phyloP scores from a whole-genome alignment of 495 filamentous ascomycete genomes.

The Penicillium ochrochloron region DNA sequence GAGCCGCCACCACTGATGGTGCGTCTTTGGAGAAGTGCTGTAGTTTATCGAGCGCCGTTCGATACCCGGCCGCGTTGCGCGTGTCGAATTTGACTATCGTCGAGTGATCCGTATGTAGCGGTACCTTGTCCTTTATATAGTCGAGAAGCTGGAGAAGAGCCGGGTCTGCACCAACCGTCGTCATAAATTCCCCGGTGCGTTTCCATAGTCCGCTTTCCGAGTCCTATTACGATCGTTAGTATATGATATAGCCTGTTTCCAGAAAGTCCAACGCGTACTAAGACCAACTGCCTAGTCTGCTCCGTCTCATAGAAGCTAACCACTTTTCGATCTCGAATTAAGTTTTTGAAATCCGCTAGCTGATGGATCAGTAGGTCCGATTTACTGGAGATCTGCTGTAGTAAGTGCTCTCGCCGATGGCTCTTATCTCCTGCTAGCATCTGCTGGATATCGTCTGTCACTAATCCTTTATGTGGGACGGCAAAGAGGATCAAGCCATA shows the following conservation, averaged over 20 bases:
- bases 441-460: constrained; percentile 30
- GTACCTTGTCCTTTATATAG: constrained; percentile 23
- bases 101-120: constrained; percentile 22
- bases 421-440: neutral
- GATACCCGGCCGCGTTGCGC: constrained; percentile 20
- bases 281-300: constrained; percentile 31
- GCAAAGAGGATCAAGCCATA: constrained; percentile 42
- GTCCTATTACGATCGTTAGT: constrained; percentile 23
- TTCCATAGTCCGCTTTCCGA: constrained; percentile 27
- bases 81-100: constrained; percentile 23
- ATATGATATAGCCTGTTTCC: constrained; percentile 14
- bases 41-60: constrained; percentile 21
- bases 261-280: constrained; percentile 3
- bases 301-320: constrained; percentile 39
- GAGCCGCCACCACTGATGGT: constrained; percentile 17
- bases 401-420: constrained; percentile 26
- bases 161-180: constrained; percentile 18
- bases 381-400: constrained; percentile 24
- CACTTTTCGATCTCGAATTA: constrained; percentile 35
- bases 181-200: constrained; percentile 25
- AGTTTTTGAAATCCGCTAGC: constrained; percentile 31
- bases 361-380: constrained; percentile 28
- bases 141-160: constrained; percentile 24
- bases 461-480: constrained; percentile 38
- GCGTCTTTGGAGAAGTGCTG: constrained; percentile 19